Conservation (phyloP, 2,329 filamentous ascomycete species). For the Phialophora chinensis region DNA sequence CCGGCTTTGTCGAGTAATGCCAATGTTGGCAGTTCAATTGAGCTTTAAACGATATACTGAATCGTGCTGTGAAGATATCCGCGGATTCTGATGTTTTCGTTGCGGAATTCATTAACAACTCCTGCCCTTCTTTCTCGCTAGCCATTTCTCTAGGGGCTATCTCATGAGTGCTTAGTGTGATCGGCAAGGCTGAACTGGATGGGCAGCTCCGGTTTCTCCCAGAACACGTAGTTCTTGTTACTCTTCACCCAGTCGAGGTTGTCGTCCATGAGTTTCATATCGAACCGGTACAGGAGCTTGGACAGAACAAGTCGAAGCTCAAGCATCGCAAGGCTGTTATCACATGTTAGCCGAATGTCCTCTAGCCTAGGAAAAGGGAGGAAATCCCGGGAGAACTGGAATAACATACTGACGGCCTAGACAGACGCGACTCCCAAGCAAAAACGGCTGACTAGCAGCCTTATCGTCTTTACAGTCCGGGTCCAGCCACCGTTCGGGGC, state of each 20-base stretch:
- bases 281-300: conserved; percentile 38
- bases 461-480: conserved; percentile 23
- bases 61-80: too few species aligned
- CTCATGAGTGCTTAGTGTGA: neutral
- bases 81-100: too few species aligned
- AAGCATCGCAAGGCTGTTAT: conserved; percentile 16
- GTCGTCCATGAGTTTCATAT: conserved; percentile 37
- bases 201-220: conserved; percentile 24
- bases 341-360: neutral
- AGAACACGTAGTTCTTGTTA: conserved; percentile 27
- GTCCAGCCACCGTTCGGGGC: conserved; percentile 37
- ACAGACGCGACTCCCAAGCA: conserved; percentile 41
- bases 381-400: neutral
- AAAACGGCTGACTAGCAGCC: conserved; percentile 35
- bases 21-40: too few species aligned
- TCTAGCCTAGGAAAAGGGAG: neutral
- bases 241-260: conserved; percentile 30
- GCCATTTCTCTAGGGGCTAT: too few species aligned
- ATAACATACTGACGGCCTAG: conserved; percentile 41
- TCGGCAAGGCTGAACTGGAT: conserved; percentile 4
- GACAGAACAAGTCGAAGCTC: conserved; percentile 41
- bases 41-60: too few species aligned
- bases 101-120: too few species aligned
- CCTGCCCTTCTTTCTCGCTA: too few species aligned
- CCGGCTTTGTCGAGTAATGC: too few species aligned